A percentile compares a stretch with the other conserved stretches of the same genome.
Conservation (phyloP, 2,329 filamentous ascomycete genomes). For the Sclerotinia subarctica region DNA sequence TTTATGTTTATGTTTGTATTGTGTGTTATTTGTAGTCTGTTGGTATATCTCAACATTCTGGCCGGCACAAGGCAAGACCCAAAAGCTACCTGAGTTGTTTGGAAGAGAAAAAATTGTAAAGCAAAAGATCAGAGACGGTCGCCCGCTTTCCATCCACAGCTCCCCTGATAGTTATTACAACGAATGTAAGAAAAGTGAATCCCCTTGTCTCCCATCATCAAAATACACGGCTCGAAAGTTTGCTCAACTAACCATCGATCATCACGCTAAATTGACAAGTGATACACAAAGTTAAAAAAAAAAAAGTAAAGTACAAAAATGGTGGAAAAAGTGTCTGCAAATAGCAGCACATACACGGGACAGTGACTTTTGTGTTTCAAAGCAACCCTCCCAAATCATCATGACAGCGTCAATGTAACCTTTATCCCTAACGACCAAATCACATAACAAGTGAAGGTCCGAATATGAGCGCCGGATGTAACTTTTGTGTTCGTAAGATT, state of each 20-base stretch:
- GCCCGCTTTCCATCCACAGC: constrained; percentile 33
- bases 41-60: constrained; percentile 26
- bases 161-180: constrained; percentile 35
- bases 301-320: constrained; percentile 38
- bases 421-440: constrained; percentile 31
- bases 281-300: constrained; percentile 29
- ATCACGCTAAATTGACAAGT: constrained; percentile 40
- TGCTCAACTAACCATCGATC: constrained; percentile 31
- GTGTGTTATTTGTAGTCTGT: constrained; percentile 19
- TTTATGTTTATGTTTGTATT: constrained; percentile 8
- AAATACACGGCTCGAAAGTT: constrained; percentile 25
- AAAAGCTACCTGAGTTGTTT: constrained; percentile 21
- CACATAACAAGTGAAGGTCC: constrained; percentile 29
- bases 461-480: constrained; percentile 34
- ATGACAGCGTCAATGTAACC: constrained; percentile 35
- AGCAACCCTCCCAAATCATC: constrained; percentile 31
- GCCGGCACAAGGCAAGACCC: constrained; percentile 30
- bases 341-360: constrained; percentile 28
- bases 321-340: constrained; percentile 27
- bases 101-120: constrained; percentile 25
- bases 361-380: constrained; percentile 34
- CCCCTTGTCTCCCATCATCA: constrained; percentile 21
- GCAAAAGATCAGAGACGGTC: constrained; percentile 31
- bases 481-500: constrained; percentile 33
- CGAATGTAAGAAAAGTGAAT: constrained; percentile 35